Evolutionary conservation across 2,329 filamentous ascomycete genomes (phyloP).

Genomic region (Westerdykella aurantiaca): DNA sequence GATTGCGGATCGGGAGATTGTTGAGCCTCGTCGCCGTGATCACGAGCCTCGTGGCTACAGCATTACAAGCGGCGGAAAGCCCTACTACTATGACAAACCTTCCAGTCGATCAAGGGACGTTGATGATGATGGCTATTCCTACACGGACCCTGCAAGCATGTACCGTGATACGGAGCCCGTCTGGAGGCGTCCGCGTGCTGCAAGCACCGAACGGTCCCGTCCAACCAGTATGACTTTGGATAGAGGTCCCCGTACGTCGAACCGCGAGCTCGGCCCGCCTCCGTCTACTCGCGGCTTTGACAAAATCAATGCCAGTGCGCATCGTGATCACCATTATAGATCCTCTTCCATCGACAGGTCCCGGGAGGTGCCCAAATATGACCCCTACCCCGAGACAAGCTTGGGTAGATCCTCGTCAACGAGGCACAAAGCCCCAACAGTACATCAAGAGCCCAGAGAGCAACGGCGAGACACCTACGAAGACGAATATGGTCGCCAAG

Average conservation of each 20-base stretch:
- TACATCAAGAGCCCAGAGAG: constrained; percentile 46
- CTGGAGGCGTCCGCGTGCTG: constrained; percentile 41
- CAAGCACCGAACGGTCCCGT: constrained; percentile 44
- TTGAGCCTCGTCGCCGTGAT: constrained; percentile 31
- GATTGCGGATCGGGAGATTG: constrained; percentile 34
- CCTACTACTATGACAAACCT: constrained; percentile 26
- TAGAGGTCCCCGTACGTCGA: constrained; percentile 31
- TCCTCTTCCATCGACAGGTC: constrained; percentile 29
- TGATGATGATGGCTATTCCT: constrained; percentile 43
- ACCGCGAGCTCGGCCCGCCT: constrained; percentile 49
- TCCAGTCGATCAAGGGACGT: constrained; percentile 28
- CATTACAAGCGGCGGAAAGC: constrained; percentile 27
- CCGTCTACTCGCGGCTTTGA: constrained; percentile 66
- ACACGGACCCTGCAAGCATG: constrained; percentile 48
- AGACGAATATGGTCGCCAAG: constrained; percentile 42
- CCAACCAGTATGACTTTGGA: constrained; percentile 43
- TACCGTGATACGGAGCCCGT: constrained; percentile 47
- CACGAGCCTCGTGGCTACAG: constrained; percentile 18
- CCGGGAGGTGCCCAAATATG: constrained; percentile 31
- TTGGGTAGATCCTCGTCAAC: constrained; percentile 34
- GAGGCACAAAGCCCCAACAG: constrained; percentile 37
- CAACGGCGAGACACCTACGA: constrained; percentile 37
- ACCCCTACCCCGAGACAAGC: constrained; percentile 35
- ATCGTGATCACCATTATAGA: constrained; percentile 16
- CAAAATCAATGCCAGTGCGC: constrained; percentile 49